These are phyloP conservation scores for Podospora pseudopauciseta DNA, from an alignment of 495 filamentous ascomycete genomes.

Conservation along the genomic window DNA sequence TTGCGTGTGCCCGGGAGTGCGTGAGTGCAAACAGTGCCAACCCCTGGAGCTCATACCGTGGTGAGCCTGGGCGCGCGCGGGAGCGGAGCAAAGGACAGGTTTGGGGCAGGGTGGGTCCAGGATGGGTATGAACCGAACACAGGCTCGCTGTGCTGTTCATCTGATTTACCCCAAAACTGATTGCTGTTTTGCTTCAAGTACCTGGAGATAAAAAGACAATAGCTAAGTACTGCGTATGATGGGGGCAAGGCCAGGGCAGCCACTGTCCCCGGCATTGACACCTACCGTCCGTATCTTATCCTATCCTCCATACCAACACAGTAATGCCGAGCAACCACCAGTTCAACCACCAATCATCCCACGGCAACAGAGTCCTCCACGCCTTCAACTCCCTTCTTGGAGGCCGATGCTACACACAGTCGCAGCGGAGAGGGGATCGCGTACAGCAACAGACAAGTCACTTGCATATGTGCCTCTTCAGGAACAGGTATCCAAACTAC, in stretches of 20 bases:
- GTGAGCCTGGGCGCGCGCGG: neutral
- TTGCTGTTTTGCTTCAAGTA: neutral
- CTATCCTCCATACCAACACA: neutral
- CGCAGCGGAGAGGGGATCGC: conserved; percentile 18
- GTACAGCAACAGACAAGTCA: conserved; percentile 17
- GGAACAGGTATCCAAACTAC: conserved; percentile 1
- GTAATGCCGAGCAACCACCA: neutral
- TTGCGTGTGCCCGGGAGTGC: neutral
- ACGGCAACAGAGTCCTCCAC: neutral
- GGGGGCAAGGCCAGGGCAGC: no score
- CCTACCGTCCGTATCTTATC: no score
- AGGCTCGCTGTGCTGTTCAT: conserved; percentile 7
- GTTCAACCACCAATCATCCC: neutral
- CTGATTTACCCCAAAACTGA: conserved; percentile 9
- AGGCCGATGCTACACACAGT: conserved; percentile 21
- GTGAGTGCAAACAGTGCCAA: conserved; percentile 1
- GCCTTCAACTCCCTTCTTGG: conserved; percentile 9
- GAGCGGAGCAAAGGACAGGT: conserved; percentile 15
- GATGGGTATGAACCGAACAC: neutral
- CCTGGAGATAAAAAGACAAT: no score
- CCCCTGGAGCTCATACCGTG: conserved; percentile 13
- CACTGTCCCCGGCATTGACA: no score
- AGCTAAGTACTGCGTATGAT: no score
- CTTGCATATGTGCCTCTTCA: conserved; percentile 12
- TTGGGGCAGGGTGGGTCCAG: conserved; percentile 8